Evolutionary conservation across 2,329 filamentous ascomycete species (phyloP).

Genomic region (Decorospora gaudefroyi): DNA sequence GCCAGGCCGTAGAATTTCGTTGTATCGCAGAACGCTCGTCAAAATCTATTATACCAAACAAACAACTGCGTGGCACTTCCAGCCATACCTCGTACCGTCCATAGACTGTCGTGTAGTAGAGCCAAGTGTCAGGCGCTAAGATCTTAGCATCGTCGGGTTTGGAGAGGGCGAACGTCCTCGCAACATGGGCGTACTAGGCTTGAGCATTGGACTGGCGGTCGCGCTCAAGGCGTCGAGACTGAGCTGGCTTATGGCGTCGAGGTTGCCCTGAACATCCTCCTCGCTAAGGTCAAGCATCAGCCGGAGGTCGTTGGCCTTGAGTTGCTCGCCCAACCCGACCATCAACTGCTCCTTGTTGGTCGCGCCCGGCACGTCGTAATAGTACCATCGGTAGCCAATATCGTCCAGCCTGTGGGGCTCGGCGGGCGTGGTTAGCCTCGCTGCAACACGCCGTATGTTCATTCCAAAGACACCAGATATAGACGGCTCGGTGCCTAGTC

Average conservation of each 20-base stretch:
- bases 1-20: background rate
- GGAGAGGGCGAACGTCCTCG: constrained; percentile 43
- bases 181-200: constrained; percentile 43
- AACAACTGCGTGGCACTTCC: background rate
- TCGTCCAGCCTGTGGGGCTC: constrained; percentile 43
- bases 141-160: constrained; percentile 33
- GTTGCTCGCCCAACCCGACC: constrained; percentile 39
- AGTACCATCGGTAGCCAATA: constrained; percentile 41
- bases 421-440: constrained; percentile 39
- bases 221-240: constrained; percentile 45
- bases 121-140: background rate
- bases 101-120: background rate
- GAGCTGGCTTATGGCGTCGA: constrained; percentile 46
- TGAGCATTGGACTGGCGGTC: constrained; percentile 44
- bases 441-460: constrained; percentile 40
- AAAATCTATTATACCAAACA: background rate
- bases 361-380: constrained; percentile 38
- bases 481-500: constrained; percentile 35
- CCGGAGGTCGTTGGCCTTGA: constrained; percentile 46
- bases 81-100: background rate
- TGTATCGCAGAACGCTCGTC: background rate
- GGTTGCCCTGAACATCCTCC: constrained; percentile 43
- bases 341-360: constrained; percentile 43
- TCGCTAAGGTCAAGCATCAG: constrained; percentile 45
- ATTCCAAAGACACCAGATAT: constrained; percentile 47